phyloP scores from a whole-genome alignment of 2,329 filamentous ascomycete genomes.

The Aspergillus hiratsukae region DNA sequence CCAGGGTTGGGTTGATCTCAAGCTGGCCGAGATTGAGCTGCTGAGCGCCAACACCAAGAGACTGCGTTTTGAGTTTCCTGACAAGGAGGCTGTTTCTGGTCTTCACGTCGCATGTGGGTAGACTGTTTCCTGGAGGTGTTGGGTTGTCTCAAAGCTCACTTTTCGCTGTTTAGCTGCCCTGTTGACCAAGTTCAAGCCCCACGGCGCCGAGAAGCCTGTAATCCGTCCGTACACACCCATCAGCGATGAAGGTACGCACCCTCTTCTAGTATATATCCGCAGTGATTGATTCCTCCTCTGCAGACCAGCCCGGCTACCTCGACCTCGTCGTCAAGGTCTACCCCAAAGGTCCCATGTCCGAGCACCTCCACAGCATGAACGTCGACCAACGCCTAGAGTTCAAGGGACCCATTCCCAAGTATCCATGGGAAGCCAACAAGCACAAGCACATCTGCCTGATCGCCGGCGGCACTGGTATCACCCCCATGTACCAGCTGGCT shows the following conservation, averaged over 20 bases:
- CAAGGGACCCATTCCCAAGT: slow-evolving; percentile 95
- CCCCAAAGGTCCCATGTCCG: slow-evolving; percentile 84
- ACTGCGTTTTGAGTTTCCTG: slow-evolving; percentile 80
- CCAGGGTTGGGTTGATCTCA: slow-evolving; percentile 80
- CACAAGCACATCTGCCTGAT: slow-evolving; percentile 69
- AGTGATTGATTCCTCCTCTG: background rate
- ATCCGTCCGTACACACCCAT: slow-evolving; percentile 90
- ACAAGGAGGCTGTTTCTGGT: slow-evolving; percentile 78
- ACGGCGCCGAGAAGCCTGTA: slow-evolving; percentile 76
- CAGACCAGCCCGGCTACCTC: slow-evolving; percentile 71
- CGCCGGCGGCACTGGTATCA: slow-evolving; percentile 94
- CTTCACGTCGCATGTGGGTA: slow-evolving; percentile 67
- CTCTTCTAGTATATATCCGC: background rate
- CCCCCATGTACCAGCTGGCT: slow-evolving; percentile 94
- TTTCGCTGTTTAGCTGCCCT: slow-evolving; percentile 56
- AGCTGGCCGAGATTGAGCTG: slow-evolving; percentile 70
- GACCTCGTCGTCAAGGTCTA: slow-evolving; percentile 93
- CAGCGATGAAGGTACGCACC: slow-evolving; percentile 67
- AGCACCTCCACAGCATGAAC: slow-evolving; percentile 76
- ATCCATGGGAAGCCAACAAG: slow-evolving; percentile 85
- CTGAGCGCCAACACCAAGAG: slow-evolving; percentile 96
- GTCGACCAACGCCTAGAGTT: slow-evolving; percentile 80
- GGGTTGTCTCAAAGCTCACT: slow-evolving; percentile 1
- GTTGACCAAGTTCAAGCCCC: slow-evolving; percentile 85
- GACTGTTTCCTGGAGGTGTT: background rate